Evolutionary conservation across 2,329 filamentous ascomycete genomes (phyloP).

Genomic region (Scedosporium apiospermum): DNA sequence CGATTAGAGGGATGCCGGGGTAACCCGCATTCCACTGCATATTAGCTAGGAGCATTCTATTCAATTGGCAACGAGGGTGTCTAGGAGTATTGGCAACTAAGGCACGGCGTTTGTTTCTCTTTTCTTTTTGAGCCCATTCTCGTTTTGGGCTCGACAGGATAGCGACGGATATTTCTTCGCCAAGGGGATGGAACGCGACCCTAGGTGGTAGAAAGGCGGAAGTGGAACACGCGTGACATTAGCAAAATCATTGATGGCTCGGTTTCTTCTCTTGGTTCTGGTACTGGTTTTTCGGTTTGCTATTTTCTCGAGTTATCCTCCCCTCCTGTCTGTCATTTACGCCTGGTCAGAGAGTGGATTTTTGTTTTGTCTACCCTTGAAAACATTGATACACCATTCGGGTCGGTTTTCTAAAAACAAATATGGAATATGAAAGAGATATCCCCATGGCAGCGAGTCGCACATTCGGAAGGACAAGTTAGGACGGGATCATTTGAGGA

Average conservation of each 20-base stretch:
- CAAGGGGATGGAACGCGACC: too few species aligned
- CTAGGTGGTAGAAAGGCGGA: too few species aligned
- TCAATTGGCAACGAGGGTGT: not conserved
- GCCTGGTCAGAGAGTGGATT: not conserved
- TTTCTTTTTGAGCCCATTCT: not conserved
- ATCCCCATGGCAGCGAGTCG: not conserved
- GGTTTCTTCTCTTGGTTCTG: not conserved
- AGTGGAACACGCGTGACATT: not conserved
- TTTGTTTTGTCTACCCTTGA: slow-evolving; percentile 1
- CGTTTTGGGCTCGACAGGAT: not conserved
- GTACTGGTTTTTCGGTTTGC: not conserved
- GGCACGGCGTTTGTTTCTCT: slow-evolving; percentile 6
- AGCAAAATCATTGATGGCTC: not conserved
- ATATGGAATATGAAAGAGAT: not conserved
- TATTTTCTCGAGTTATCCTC: not conserved
- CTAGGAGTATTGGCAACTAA: not conserved
- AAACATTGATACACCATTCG: slow-evolving; percentile 4
- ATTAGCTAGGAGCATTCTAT: not conserved
- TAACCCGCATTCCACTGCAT: not conserved
- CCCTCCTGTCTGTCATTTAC: not conserved
- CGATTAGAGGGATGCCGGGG: slow-evolving; percentile 8
- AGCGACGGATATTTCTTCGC: too few species aligned
- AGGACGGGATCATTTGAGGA: not conserved
- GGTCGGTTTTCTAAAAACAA: not conserved
- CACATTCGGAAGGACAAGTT: not conserved